Conservation (phyloP, 2,329 filamentous ascomycete genomes). For the Pestalotiopsis sp. region DNA sequence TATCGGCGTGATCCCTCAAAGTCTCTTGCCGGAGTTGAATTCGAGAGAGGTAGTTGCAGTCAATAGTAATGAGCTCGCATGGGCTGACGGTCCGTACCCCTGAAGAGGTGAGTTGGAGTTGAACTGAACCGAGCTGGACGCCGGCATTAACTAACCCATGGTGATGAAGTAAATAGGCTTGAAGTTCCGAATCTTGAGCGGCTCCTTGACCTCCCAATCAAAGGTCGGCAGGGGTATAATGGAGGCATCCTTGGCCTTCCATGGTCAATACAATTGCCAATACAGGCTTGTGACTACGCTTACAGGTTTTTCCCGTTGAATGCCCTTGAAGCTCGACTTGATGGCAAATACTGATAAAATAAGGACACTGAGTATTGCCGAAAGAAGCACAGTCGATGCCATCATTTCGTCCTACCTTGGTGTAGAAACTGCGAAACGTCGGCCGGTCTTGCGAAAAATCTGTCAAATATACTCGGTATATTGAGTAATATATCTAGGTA, state of each 20-base stretch:
- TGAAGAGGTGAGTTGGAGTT: conserved; percentile 20
- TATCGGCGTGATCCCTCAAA: conserved; percentile 38
- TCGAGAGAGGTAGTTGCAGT: conserved; percentile 49
- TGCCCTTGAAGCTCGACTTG: not conserved
- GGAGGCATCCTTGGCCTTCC: not conserved
- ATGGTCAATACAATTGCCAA: not conserved
- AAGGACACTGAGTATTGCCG: not conserved
- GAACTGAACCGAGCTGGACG: not conserved
- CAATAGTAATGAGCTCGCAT: conserved; percentile 55
- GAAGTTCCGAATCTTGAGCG: conserved; percentile 46
- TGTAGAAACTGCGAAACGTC: not conserved
- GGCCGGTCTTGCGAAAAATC: not conserved
- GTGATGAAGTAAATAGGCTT: conserved; percentile 56
- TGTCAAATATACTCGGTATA: not conserved
- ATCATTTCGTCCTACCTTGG: not conserved
- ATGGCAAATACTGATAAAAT: not conserved
- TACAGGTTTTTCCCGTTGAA: not conserved
- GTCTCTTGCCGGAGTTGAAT: conserved; percentile 41
- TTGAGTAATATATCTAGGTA: not conserved
- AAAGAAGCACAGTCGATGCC: not conserved
- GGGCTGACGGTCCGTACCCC: conserved; percentile 43
- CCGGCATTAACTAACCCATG: conserved; percentile 43
- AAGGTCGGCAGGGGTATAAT: not conserved
- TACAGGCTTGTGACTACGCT: not conserved
- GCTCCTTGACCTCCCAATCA: conserved; percentile 40